Evolutionary conservation across 176 grass and related monocot species (phyloP), one percentile per base, ranked within the genome.

Genomic region (Elymus sibiricus): DNA sequence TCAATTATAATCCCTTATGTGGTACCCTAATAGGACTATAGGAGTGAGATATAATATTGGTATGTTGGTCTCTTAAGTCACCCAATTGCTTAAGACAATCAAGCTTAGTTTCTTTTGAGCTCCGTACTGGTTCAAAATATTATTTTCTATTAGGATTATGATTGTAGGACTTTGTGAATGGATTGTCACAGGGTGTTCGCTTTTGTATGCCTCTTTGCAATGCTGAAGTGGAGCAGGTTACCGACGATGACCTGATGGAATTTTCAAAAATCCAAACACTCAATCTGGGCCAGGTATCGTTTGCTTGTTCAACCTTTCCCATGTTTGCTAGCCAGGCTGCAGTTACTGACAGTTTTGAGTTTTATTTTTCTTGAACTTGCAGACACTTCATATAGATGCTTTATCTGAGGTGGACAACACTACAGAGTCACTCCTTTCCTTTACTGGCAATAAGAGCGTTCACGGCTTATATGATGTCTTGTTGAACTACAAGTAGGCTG

Each of bases 191-290:
- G 92, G 86, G 78, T 72, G 84, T 92, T 73, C 80, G 76, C 72
- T 98, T 95, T 89, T 88, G 86, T 19, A 98, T 98, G 93, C 93
- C 96, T 86, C 92, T 95, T 88, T 94, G 88, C 77, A 87, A 77
- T 11, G 32, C 87, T 71, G 93, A 98, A 94, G 93, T 90, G 51
- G 91, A 95, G 68, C 86, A 98, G 74, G 81, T 82, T 87, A 92
- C 55, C 74, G 96, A 93, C 9, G 96, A 95, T 82, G 95, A 98
- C 68, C 84, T 98, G 79, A 91, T 90, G 49, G 93, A 95, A 78
- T 88, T 95, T 66, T 94, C 88, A 83, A 94, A 98, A 89, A 94
- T 95, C 34, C 85, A 94, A 91, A 95, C 82, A 89, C 88, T 29
- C 81, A 94, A 94, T 77, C 66, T 98, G 27, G 96, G 96, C 65